Conservation (phyloP, 179 eudicot species). For the Heliamphora pulchella region DNA sequence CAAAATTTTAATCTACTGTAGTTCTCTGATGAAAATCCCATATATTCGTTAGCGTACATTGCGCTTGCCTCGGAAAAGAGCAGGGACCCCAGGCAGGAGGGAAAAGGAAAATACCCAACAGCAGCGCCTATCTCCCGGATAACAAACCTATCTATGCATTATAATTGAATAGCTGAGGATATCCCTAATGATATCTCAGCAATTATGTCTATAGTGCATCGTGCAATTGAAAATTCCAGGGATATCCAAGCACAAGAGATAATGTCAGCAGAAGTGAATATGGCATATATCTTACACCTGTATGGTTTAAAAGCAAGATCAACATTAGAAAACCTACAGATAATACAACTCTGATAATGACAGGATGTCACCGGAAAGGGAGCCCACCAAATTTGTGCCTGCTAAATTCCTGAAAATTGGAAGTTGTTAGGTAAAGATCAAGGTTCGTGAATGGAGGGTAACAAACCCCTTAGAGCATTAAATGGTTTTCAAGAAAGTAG, state of each 20-base stretch:
- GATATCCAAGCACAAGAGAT: neutral
- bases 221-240: neutral
- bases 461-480: neutral
- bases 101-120: too few species aligned
- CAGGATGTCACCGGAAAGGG: constrained; percentile 21
- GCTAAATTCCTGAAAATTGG: constrained; percentile 27
- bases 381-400: constrained; percentile 27
- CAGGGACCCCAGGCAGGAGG: neutral
- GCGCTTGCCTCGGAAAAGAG: neutral
- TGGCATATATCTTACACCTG: neutral
- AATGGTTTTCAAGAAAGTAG: neutral
- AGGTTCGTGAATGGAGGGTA: neutral
- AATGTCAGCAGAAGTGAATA: neutral
- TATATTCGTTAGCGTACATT: neutral
- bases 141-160: neutral
- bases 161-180: neutral
- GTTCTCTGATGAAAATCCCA: neutral
- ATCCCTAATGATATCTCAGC: neutral
- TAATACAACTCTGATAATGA: constrained; percentile 26
- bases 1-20: neutral
- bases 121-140: neutral
- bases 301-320: neutral
- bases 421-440: neutral
- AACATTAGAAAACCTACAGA: constrained; percentile 25
- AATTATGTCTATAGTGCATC: neutral